Base-by-base conservation (phyloP, 202 grass and related monocot species). In the Schoenoplectus tabernaemontani region DNA sequence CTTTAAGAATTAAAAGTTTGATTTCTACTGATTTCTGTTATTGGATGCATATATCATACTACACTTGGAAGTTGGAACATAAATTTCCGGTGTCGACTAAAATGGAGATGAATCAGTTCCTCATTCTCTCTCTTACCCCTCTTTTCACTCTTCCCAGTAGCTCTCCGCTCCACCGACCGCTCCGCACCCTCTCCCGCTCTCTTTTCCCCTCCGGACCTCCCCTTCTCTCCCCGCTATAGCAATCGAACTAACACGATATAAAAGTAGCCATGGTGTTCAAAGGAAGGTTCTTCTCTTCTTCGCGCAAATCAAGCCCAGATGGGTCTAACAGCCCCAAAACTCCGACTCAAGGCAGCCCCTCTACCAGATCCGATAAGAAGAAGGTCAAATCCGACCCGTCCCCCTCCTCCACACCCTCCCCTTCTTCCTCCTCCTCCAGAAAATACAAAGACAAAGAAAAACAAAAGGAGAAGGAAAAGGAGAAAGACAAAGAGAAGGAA, bases 311-410 rank as follows among this genome's bases (percentile, higher is more conserved):
- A 70, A 87, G 74, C 32, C 74, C 88, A 24, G 90, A 94, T 33
- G 96, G 92, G 33, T 96, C 92, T 71, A 99, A 89, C 86, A 99
- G 96, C 88, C 96, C 92, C 41, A 84, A 87, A 71, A 92, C 88
- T 57, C 90, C 96, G 10, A 88, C 90, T 69, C 42, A 72, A 26
- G 63, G 22, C 19, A 76, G 69, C 57, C 44, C 80, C 2, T 87
- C 85, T 19, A 41, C 42, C 71, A 82, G 86, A 88, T 88, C 86
- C 78, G 86, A 87, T 11, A 87, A 87, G 66, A 87, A 84, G 30
- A 87, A 87, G 67, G 17, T 60, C 36, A 87, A 84, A 87, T 98
- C 91, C 9, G 88, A 87, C 11, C 82, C 32, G 5, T 80, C 90
- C 19, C 68, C 65, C 17, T 56, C 87, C 32, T 38, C 87, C n/a